Base-by-base conservation (phyloP, 208 protist species). In the Wallacemonas sp. region DNA sequence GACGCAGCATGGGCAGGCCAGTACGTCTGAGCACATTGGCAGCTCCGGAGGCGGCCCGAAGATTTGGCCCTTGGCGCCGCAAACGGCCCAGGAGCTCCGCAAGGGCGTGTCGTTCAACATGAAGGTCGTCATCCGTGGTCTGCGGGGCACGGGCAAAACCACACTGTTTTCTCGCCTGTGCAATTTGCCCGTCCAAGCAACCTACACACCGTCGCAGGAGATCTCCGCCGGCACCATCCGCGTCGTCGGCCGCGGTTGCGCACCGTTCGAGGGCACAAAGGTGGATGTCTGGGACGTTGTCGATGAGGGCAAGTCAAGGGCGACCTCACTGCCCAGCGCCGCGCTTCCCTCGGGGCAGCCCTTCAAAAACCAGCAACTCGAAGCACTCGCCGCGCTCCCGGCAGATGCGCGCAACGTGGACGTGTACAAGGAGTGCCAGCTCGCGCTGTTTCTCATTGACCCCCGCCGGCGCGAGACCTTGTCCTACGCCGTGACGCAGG, bases 271-370 rank as follows among this genome's bases (percentile, higher is more conserved):
- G 48, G 84, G 86, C 10, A 84, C 78, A 4, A 90, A 89, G 62
- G 86, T 95, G 31, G 86, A 93, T 41, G 57, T 95, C 0, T 95
- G 86, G 89, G 86, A 95, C 28, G 81, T 92, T 0, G 80, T 89
- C 3, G 89, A 91, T 65, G 77, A 84, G 32, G 69, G 84, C 22
- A 59, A 69, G 14, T 54, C 69, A 28, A 52, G 44, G 12, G n/a
- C 45, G 1, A 52, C 52, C 23, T 49, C 57, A 32, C 3, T 48
- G 57, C 10, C 73, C 54, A 3, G 63, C 61, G 46, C 63, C 46
- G 8, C 41, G 57, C 49, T 59, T 45, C 41, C 65, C 16, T 57
- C 23, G 1, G 72, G 38, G 11, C 68, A 77, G 70, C 36, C 42
- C 10, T 14, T 50, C 36, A 64, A 31, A 29, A 50, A 64, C 29